Conservation (phyloP, 768 basidiomycete genomes). For the Lyophyllum semitale region DNA sequence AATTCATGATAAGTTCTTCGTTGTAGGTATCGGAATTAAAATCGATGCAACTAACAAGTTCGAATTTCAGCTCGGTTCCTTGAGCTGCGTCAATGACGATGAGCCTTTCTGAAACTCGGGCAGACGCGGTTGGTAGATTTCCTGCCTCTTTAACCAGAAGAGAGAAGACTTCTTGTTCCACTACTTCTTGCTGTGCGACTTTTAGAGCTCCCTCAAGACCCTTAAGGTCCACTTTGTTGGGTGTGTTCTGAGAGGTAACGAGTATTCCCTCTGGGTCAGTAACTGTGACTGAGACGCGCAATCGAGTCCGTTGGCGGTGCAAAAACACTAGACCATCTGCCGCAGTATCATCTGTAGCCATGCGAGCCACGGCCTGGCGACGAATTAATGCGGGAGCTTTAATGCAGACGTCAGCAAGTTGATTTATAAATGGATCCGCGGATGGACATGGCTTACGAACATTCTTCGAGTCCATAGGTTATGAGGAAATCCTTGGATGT, state of each 20-base stretch:
- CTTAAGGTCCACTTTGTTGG: slow-evolving; percentile 28
- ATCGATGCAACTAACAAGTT: slow-evolving; percentile 53
- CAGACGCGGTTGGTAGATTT: slow-evolving; percentile 71
- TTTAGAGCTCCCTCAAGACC: slow-evolving; percentile 54
- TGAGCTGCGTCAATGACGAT: slow-evolving; percentile 79
- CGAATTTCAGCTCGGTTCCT: slow-evolving; percentile 66
- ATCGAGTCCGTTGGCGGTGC: slow-evolving; percentile 60
- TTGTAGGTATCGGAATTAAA: neutral
- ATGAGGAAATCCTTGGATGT: slow-evolving; percentile 82
- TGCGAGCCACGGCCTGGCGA: slow-evolving; percentile 68
- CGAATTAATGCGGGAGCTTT: slow-evolving; percentile 69
- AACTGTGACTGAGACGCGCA: slow-evolving; percentile 58
- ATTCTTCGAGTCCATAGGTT: slow-evolving; percentile 81
- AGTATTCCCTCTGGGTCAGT: slow-evolving; percentile 32
- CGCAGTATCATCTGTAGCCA: slow-evolving; percentile 51
- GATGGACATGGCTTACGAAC: slow-evolving; percentile 48
- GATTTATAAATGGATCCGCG: neutral
- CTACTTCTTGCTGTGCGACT: slow-evolving; percentile 67
- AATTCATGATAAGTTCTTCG: neutral
- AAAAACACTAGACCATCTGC: slow-evolving; percentile 57
- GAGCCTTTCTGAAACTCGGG: slow-evolving; percentile 75
- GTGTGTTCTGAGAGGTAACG: slow-evolving; percentile 37
- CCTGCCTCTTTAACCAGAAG: slow-evolving; percentile 77
- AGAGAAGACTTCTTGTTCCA: slow-evolving; percentile 82
- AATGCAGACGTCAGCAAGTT: neutral